These are phyloP conservation scores for Benincasa hispida DNA, from an alignment of 306 rosid genomes.

Conservation along the genomic window DNA sequence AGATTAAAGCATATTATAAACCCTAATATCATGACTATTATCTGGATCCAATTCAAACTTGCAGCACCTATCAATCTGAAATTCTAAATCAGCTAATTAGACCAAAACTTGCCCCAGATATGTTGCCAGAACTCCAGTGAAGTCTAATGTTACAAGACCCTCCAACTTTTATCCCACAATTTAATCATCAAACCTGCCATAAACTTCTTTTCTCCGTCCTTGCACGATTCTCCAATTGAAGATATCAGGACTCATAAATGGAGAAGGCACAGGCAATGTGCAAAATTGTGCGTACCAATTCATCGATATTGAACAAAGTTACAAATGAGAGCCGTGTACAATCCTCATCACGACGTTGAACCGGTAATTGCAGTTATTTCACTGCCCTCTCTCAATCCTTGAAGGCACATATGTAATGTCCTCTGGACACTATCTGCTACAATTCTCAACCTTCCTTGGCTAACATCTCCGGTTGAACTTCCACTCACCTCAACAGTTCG, in stretches of 20 bases:
- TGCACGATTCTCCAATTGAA: slow-evolving; percentile 8
- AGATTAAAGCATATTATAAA: slow-evolving; percentile 30
- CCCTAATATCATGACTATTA: slow-evolving; percentile 27
- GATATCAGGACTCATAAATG: slow-evolving; percentile 8
- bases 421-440: slow-evolving; percentile 88
- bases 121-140: not conserved
- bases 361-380: slow-evolving; percentile 31
- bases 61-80: slow-evolving; percentile 15
- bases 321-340: not conserved
- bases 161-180: slow-evolving; percentile 2
- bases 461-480: slow-evolving; percentile 43
- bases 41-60: slow-evolving; percentile 23
- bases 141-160: not conserved
- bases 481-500: slow-evolving; percentile 59
- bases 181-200: slow-evolving; percentile 12
- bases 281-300: not conserved
- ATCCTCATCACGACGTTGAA: not conserved
- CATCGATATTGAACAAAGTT: not conserved
- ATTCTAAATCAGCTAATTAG: slow-evolving; percentile 28
- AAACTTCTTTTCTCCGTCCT: slow-evolving; percentile 11
- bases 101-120: not conserved
- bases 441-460: slow-evolving; percentile 87
- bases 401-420: slow-evolving; percentile 57
- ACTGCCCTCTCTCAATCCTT: slow-evolving; percentile 73
- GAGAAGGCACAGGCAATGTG: not conserved